phyloP scores from a whole-genome alignment of 176 grass and related monocot species.

The Poa annua region DNA sequence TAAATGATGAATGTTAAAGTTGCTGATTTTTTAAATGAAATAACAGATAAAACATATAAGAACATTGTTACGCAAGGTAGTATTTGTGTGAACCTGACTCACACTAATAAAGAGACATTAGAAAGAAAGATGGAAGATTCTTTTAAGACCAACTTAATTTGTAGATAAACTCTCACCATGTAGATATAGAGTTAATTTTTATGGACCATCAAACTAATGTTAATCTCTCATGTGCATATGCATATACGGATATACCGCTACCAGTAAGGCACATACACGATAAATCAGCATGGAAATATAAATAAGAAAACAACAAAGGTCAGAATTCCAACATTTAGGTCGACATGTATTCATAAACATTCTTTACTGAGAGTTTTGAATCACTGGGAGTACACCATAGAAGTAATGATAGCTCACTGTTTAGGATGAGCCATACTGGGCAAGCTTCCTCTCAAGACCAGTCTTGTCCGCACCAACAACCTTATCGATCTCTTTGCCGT shows the following conservation, averaged over 20 bases:
- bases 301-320: background rate
- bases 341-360: constrained; percentile 30
- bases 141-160: constrained; percentile 16
- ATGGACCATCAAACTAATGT: constrained; percentile 11
- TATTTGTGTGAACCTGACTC: background rate
- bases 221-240: background rate
- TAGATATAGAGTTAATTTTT: background rate
- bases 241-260: background rate
- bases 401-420: constrained; percentile 21
- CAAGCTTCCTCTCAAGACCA: constrained; percentile 59
- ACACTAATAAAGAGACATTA: background rate
- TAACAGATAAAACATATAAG: background rate
- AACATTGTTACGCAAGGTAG: constrained; percentile 5
- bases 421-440: constrained; percentile 44
- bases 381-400: constrained; percentile 22
- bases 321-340: background rate
- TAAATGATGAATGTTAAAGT: background rate
- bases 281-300: constrained; percentile 14
- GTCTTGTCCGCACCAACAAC: constrained; percentile 67
- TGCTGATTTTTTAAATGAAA: background rate
- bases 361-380: background rate
- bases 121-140: background rate
- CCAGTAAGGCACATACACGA: background rate
- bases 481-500: constrained; percentile 66
- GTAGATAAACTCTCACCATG: constrained; percentile 3